Base-by-base conservation (phyloP, 2,329 filamentous ascomycete genomes). In the Amphichorda felina region DNA sequence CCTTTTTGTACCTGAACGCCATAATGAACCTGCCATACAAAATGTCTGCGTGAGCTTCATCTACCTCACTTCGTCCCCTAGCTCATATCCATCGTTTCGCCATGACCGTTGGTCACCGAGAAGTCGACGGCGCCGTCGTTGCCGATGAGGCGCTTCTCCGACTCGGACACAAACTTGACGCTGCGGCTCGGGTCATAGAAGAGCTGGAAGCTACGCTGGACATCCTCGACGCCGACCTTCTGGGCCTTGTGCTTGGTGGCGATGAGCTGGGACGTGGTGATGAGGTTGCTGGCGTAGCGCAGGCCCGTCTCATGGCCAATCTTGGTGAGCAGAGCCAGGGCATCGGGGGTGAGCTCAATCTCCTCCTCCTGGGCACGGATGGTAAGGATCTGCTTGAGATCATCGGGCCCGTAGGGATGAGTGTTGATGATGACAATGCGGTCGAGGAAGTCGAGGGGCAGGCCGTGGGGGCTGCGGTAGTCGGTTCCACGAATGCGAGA, bases 321-420 rank as follows among this genome's bases (percentile, higher is more conserved):
- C 68, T 96, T 96, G 42, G 91, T 94, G 26, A 98, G 73, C 11
- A 98, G 72, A 2, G 88, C 88, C 10, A 98, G 72, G 1, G 91
- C 89, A 54, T 96, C 88, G 5, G 88, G 72, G 1, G 84, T 84
- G 24, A 95, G 64, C 43, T 98, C 91, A 33, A 98, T 80, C 55
- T 98, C 91, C 56, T 98, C 91, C 59, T 98, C 91, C 53, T 89
- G 82, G 8, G 91, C 91, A 40, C 91, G 79, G 56, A 98, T 93
- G 17, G 82, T 75, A 10, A 98, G 67, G 42, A 98, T 98, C 58
- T 96, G 82, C 47, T 82, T 79, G 54, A 98, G 86, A 56, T 98
- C 86, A 31, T 94, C 84, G 6, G 70, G 59, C 26, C 64, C 69
- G 63, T 98, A 98, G 17, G 82, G 61, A 48, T 91, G 82, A 7